Percentiles rank a stretch among this genome's conserved stretches.
phyloP scores from a whole-genome alignment of 2,329 filamentous ascomycete species.

The Xylariomycetidae sp. region DNA sequence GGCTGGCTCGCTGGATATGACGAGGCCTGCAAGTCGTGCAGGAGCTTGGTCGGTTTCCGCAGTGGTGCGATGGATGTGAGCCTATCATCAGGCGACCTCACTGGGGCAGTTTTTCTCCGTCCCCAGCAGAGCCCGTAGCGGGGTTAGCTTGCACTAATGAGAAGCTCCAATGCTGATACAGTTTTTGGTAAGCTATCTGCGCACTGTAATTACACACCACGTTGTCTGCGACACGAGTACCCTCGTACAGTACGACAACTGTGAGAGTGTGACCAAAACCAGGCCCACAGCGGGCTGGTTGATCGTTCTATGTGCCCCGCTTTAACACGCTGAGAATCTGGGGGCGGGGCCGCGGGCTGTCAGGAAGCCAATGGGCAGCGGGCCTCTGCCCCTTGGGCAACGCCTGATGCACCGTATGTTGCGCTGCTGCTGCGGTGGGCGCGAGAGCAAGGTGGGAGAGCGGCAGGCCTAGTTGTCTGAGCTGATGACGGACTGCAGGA shows the following conservation, averaged over 20 bases:
- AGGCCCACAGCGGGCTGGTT: constrained; percentile 15
- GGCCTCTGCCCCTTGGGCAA: too few species aligned
- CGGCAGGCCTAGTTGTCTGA: constrained; percentile 11
- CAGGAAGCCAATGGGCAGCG: constrained; percentile 12
- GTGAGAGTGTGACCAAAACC: constrained; percentile 12
- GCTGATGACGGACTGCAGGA: constrained; percentile 13
- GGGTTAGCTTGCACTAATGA: too few species aligned
- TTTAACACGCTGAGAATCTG: constrained; percentile 17
- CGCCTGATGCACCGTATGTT: too few species aligned
- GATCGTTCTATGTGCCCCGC: constrained; percentile 15
- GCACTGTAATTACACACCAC: background rate
- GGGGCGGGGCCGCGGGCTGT: constrained; percentile 17
- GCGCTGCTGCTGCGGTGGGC: too few species aligned
- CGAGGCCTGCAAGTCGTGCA: constrained; percentile 12
- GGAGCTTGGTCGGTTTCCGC: constrained; percentile 10
- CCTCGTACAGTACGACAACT: constrained; percentile 2
- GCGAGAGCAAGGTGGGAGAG: too few species aligned
- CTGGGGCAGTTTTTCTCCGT: constrained; percentile 1
- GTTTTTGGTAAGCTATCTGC: background rate
- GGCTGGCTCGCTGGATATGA: constrained; percentile 2
- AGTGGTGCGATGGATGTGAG: constrained; percentile 14
- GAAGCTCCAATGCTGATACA: background rate
- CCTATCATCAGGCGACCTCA: constrained; percentile 13
- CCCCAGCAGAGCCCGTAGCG: too few species aligned
- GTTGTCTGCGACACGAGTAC: too few species aligned